phyloP scores from a whole-genome alignment of 1,284 basidiomycete genomes.

The Puccinia coronata region DNA sequence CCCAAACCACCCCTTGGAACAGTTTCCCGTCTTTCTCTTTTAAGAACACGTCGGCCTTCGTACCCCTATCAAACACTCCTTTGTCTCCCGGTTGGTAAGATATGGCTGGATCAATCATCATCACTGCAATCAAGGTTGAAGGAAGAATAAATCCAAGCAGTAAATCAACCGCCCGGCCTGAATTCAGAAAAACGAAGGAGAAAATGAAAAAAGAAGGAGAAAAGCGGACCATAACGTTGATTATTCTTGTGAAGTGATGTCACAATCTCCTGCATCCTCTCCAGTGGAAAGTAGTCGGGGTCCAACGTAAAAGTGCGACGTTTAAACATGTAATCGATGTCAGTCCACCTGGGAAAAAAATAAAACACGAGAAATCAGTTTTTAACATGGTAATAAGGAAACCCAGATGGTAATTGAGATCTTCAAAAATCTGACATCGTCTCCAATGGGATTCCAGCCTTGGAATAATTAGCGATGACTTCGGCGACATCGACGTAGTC shows the following conservation, averaged over 20 bases:
- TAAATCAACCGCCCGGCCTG: neutral
- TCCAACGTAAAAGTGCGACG: constrained; percentile 71
- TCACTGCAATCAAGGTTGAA: constrained; percentile 60
- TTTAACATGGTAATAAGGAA: neutral
- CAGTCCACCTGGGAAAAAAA: constrained; percentile 52
- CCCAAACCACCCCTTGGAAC: constrained; percentile 70
- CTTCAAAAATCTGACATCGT: constrained; percentile 21
- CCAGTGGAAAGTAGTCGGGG: constrained; percentile 68
- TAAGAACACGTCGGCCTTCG: constrained; percentile 66
- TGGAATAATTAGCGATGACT: constrained; percentile 55
- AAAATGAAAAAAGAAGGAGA: constrained; percentile 59
- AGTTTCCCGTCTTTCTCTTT: constrained; percentile 66
- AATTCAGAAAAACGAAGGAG: neutral
- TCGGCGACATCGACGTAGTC: constrained; percentile 56
- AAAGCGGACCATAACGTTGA: constrained; percentile 63
- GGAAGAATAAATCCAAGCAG: neutral
- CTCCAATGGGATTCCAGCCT: constrained; percentile 52
- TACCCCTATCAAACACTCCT: constrained; percentile 66
- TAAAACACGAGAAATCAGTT: neutral
- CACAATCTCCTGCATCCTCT: constrained; percentile 69
- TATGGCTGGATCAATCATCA: constrained; percentile 75
- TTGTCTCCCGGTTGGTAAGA: constrained; percentile 64
- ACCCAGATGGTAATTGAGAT: neutral
- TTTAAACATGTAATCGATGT: constrained; percentile 69
- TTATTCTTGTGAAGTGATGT: constrained; percentile 66